These are phyloP conservation scores for Yamadazyma spencermartinsiae DNA, from an alignment of 1,139 yeast species.

Conservation along the genomic window DNA sequence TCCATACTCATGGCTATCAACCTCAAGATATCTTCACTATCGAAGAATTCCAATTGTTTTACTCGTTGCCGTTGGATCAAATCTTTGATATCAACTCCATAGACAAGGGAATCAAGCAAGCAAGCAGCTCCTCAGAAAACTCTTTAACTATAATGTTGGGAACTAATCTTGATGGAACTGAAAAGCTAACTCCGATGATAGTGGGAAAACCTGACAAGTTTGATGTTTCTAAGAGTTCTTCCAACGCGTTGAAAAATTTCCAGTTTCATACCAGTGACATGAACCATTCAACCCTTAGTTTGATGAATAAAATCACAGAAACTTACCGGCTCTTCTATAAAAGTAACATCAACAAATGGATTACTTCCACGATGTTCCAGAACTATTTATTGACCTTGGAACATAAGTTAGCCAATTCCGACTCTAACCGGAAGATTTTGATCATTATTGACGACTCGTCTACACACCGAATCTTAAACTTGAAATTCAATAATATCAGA, in stretches of 20 bases:
- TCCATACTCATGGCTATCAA: constrained; percentile 34
- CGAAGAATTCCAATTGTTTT: constrained; percentile 62
- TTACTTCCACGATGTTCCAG: constrained; percentile 64
- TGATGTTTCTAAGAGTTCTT: constrained; percentile 40
- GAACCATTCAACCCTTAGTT: constrained; percentile 9
- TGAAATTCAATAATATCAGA: constrained; percentile 53
- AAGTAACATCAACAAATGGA: constrained; percentile 63
- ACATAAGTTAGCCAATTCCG: constrained; percentile 46
- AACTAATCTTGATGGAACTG: constrained; percentile 62
- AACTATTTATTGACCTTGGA: constrained; percentile 62
- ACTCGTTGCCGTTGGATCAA: constrained; percentile 62
- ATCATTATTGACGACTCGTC: constrained; percentile 63
- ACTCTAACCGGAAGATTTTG: constrained; percentile 49
- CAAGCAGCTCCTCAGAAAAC: constrained; percentile 50
- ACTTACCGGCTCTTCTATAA: constrained; percentile 56
- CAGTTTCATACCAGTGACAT: constrained; percentile 14
- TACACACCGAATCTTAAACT: constrained; percentile 59
- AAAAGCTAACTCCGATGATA: constrained; percentile 58
- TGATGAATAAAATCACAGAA: constrained; percentile 51
- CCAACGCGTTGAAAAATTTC: constrained; percentile 30
- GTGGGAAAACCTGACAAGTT: constrained; percentile 63
- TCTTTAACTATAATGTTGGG: constrained; percentile 64
- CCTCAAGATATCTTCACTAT: constrained; percentile 59
- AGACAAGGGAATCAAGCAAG: constrained; percentile 46
- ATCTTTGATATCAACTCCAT: constrained; percentile 50